Evolutionary conservation across 2,329 filamentous ascomycete species (phyloP).

Genomic region (Xylaria hypoxylon): DNA sequence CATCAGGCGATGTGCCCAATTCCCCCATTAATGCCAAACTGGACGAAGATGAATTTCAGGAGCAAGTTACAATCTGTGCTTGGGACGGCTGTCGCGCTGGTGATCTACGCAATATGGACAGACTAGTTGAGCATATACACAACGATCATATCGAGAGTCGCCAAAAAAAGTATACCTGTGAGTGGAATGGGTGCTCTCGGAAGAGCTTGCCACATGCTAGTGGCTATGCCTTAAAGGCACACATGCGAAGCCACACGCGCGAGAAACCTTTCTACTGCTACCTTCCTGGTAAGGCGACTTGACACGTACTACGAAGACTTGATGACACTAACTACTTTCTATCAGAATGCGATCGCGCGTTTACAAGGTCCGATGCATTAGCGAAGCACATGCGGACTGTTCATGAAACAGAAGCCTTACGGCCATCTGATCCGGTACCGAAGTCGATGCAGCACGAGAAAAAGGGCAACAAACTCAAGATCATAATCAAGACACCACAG

Average conservation of each 20-base stretch:
- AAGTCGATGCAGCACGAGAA: conserved; percentile 72
- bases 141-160: conserved; percentile 93
- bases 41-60: conserved; percentile 80
- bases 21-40: conserved; percentile 74
- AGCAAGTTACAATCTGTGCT: conserved; percentile 81
- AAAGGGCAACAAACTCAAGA: conserved; percentile 67
- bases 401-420: conserved; percentile 93
- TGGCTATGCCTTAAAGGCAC: conserved; percentile 93
- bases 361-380: conserved; percentile 93
- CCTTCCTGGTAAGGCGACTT: conserved; percentile 76
- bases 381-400: conserved; percentile 99
- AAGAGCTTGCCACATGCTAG: conserved; percentile 94
- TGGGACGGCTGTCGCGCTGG: conserved; percentile 81
- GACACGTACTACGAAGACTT: neutral
- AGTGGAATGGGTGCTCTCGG: conserved; percentile 89
- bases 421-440: conserved; percentile 80
- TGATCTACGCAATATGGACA: conserved; percentile 84
- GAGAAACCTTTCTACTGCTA: conserved; percentile 99
- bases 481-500: conserved; percentile 71
- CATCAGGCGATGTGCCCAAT: conserved; percentile 83
- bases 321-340: conserved; percentile 30
- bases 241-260: conserved; percentile 97
- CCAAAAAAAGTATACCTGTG: conserved; percentile 97
- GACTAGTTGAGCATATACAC: conserved; percentile 84
- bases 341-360: conserved; percentile 94